Evolutionary conservation across 805 yeast species (phyloP).

Genomic region (Zygotorulaspora florentina): DNA sequence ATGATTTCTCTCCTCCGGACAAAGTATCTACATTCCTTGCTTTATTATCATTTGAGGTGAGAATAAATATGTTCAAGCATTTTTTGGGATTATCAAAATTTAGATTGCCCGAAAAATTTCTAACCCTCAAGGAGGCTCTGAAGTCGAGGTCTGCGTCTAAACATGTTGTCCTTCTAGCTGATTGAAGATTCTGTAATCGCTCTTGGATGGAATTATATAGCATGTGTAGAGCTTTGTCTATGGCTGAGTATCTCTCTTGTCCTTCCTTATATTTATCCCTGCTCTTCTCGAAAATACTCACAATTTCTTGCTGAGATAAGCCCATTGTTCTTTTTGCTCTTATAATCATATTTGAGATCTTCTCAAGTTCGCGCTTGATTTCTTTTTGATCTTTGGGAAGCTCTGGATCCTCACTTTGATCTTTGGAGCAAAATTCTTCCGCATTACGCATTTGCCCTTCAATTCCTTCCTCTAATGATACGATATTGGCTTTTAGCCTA

Average conservation of each 20-base stretch:
- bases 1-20: constrained; percentile 97
- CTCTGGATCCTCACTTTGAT: constrained; percentile 40
- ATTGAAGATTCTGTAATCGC: constrained; percentile 42
- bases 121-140: constrained; percentile 51
- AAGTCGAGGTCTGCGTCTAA: constrained; percentile 52
- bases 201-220: constrained; percentile 39
- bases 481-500: constrained; percentile 28
- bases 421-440: constrained; percentile 43
- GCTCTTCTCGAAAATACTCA: constrained; percentile 43
- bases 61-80: constrained; percentile 53
- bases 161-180: constrained; percentile 41
- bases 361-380: constrained; percentile 46
- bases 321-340: constrained; percentile 53
- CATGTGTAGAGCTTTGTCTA: constrained; percentile 34
- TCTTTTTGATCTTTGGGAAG: constrained; percentile 44
- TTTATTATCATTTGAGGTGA: constrained; percentile 54
- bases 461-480: constrained; percentile 30
- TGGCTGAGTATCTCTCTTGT: constrained; percentile 37
- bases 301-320: constrained; percentile 52
- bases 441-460: constrained; percentile 33
- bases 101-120: constrained; percentile 74
- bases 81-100: constrained; percentile 53
- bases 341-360: constrained; percentile 44
- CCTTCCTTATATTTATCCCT: constrained; percentile 44
- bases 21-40: constrained; percentile 73